Percentiles rank a stretch among this genome's conserved stretches.
These are phyloP conservation scores for Rhodofomes roseus DNA, from an alignment of 1,284 basidiomycete species.

Conservation along the genomic window DNA sequence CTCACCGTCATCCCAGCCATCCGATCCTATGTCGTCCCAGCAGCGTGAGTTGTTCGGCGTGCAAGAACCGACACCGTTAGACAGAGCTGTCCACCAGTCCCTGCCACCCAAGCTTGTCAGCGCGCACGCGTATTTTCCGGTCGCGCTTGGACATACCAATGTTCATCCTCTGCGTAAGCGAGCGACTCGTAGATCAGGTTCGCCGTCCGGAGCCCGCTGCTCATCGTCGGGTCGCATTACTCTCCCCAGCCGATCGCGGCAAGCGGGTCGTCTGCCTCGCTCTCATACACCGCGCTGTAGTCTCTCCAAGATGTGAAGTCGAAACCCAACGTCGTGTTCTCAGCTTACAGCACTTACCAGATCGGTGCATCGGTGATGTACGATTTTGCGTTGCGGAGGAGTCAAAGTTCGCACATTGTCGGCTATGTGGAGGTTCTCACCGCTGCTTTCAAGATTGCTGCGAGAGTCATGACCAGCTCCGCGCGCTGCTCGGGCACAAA, in stretches of 20 bases:
- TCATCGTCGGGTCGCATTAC: slow-evolving; percentile 18
- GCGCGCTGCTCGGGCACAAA: slow-evolving; percentile 25
- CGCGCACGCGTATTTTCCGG: background rate
- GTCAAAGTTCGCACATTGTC: background rate
- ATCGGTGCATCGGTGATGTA: slow-evolving; percentile 23
- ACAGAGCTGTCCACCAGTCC: slow-evolving; percentile 28
- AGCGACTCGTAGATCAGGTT: slow-evolving; percentile 22
- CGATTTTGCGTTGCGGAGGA: slow-evolving; percentile 7
- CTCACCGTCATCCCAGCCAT: background rate
- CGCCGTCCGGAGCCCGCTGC: slow-evolving; percentile 23
- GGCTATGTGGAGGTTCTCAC: background rate
- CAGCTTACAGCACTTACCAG: no score
- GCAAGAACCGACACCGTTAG: slow-evolving; percentile 18
- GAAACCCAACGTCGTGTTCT: no score
- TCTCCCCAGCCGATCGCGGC: slow-evolving; percentile 9
- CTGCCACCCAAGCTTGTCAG: slow-evolving; percentile 6
- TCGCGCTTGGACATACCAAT: background rate
- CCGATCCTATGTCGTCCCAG: slow-evolving; percentile 4
- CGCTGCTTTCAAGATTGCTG: slow-evolving; percentile 14
- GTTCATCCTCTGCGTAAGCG: slow-evolving; percentile 14
- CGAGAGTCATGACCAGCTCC: slow-evolving; percentile 21
- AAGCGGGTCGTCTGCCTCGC: slow-evolving; percentile 7
- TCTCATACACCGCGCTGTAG: slow-evolving; percentile 16
- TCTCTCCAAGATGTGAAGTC: background rate
- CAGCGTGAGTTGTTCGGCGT: slow-evolving; percentile 6